A percentile compares a stretch with the other conserved stretches of the same genome.
These are phyloP conservation scores for Megacollybia platyphylla DNA, from an alignment of 1,284 basidiomycete species.

Conservation along the genomic window DNA sequence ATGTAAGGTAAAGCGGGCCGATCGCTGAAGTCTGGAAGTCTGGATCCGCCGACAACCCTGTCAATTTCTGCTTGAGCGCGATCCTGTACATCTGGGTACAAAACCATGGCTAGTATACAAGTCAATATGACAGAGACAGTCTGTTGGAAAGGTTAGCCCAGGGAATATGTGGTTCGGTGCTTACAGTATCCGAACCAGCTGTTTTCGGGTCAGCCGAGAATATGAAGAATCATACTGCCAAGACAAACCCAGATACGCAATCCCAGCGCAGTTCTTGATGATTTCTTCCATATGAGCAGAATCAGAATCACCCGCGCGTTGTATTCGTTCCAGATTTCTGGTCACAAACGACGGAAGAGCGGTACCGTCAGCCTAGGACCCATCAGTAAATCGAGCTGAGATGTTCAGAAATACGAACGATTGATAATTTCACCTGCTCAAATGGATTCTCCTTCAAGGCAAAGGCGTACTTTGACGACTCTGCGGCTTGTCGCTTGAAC, in stretches of 20 bases:
- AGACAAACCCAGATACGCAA: background rate
- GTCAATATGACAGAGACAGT: background rate
- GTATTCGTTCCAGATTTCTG: background rate
- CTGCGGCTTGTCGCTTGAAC: background rate
- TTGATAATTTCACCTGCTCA: background rate
- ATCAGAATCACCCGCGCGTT: background rate
- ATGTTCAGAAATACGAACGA: background rate
- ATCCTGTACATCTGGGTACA: background rate
- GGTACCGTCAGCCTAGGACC: background rate
- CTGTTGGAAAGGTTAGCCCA: background rate
- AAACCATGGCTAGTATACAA: background rate
- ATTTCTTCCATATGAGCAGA: background rate
- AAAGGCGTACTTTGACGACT: background rate
- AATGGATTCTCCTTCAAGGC: background rate
- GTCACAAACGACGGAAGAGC: background rate
- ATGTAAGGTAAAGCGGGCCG: slow-evolving; percentile 2
- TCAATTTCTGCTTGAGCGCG: background rate
- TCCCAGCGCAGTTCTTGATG: background rate
- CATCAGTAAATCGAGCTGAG: background rate
- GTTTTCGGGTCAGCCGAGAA: background rate
- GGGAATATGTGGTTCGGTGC: background rate
- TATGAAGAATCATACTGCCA: background rate
- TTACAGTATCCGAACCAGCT: background rate
- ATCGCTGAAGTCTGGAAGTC: slow-evolving; percentile 4
- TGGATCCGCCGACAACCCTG: background rate